Conservation (phyloP, 495 filamentous ascomycete species). For the Talaromyces proteolyticus region DNA sequence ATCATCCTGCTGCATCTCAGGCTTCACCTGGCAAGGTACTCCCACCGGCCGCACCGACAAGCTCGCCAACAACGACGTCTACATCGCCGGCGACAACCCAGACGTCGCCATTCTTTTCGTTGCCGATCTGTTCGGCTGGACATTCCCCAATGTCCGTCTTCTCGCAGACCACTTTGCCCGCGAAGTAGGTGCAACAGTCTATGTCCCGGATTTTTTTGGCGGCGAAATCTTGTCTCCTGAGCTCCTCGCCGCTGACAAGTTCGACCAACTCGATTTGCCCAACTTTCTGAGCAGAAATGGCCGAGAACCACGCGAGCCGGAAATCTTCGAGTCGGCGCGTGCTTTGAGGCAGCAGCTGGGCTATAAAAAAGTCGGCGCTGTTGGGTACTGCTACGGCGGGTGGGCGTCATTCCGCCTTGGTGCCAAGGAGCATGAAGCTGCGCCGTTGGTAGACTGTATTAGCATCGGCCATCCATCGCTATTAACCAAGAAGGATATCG, state of each 20-base stretch:
- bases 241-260: slow-evolving; percentile 23
- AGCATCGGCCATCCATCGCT: slow-evolving; percentile 48
- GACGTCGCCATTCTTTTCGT: slow-evolving; percentile 36
- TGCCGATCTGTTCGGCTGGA: slow-evolving; percentile 48
- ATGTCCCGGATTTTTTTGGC: slow-evolving; percentile 41
- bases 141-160: slow-evolving; percentile 35
- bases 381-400: slow-evolving; percentile 59
- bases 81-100: slow-evolving; percentile 31
- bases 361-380: slow-evolving; percentile 40
- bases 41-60: slow-evolving; percentile 31
- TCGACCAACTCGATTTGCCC: slow-evolving; percentile 30
- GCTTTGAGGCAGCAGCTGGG: slow-evolving; percentile 25
- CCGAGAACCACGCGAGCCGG: slow-evolving; percentile 42
- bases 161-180: slow-evolving; percentile 45
- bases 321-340: slow-evolving; percentile 45
- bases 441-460: slow-evolving; percentile 48
- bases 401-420: slow-evolving; percentile 50
- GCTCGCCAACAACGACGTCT: slow-evolving; percentile 27
- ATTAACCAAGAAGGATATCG: slow-evolving; percentile 43
- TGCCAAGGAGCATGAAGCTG: slow-evolving; percentile 18
- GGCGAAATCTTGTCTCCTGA: slow-evolving; percentile 28
- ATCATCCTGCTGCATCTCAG: slow-evolving; percentile 16
- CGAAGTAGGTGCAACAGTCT: slow-evolving; percentile 43
- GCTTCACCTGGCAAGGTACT: slow-evolving; percentile 42
- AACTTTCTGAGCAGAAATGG: slow-evolving; percentile 28